Conservation (phyloP, 140 eudicot species). For the Flaveria floridana region DNA sequence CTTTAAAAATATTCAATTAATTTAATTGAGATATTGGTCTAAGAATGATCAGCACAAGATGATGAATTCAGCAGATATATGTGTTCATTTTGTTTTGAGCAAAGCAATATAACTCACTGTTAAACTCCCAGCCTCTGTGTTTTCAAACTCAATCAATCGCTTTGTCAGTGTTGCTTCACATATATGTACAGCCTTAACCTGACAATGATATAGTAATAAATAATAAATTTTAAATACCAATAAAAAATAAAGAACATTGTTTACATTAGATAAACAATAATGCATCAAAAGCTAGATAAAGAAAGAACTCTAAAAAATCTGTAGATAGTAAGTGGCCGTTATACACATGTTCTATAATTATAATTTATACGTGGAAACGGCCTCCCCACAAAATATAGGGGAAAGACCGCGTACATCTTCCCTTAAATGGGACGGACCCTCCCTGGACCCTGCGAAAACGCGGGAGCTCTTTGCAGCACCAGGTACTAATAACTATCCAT, state of each 20-base stretch:
- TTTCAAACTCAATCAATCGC: conserved; percentile 86
- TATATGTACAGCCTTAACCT: conserved; percentile 73
- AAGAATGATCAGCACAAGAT: conserved; percentile 1
- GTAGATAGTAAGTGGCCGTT: background rate
- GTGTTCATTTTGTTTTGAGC: background rate
- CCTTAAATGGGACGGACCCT: no score
- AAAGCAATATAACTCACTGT: conserved; percentile 48
- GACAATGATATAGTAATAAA: background rate
- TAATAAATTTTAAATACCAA: background rate
- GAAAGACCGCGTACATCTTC: no score
- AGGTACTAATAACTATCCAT: background rate
- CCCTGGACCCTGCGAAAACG: no score
- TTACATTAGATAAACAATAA: background rate
- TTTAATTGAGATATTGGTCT: background rate
- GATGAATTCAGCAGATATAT: conserved; percentile 20
- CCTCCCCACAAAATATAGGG: no score
- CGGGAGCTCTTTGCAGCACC: no score
- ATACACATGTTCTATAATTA: no score
- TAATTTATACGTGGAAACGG: no score
- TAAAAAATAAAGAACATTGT: background rate
- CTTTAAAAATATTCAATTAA: background rate
- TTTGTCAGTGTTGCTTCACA: conserved; percentile 90
- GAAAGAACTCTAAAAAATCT: background rate
- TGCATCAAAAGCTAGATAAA: background rate
- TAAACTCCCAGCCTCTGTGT: conserved; percentile 73